phyloP scores from a whole-genome alignment of 495 filamentous ascomycete genomes.

The Xylaria acuta region DNA sequence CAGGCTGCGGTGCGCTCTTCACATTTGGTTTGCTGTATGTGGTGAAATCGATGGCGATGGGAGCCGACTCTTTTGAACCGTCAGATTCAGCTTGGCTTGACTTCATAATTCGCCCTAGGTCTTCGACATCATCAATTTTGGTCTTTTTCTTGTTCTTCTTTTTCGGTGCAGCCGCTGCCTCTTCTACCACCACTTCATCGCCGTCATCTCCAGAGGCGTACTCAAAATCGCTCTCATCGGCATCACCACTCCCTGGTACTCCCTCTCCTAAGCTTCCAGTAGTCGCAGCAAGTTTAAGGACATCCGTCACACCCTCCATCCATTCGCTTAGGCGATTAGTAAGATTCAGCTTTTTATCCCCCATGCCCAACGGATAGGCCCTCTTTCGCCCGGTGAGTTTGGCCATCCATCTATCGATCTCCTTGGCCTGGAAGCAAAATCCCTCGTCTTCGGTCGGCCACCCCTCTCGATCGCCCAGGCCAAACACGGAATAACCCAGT shows the following conservation, averaged over 20 bases:
- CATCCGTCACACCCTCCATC: slow-evolving; percentile 74
- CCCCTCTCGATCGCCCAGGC: slow-evolving; percentile 86
- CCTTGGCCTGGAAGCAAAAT: slow-evolving; percentile 87
- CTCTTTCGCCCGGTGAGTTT: slow-evolving; percentile 80
- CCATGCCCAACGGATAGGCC: slow-evolving; percentile 85
- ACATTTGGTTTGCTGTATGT: slow-evolving; percentile 60
- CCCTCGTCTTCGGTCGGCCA: slow-evolving; percentile 92
- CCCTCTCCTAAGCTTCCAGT: slow-evolving; percentile 79
- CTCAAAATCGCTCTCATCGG: slow-evolving; percentile 83
- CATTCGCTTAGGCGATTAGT: slow-evolving; percentile 73
- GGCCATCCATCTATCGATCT: slow-evolving; percentile 94
- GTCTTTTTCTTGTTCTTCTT: slow-evolving; percentile 49
- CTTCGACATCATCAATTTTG: slow-evolving; percentile 78
- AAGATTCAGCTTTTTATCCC: slow-evolving; percentile 79
- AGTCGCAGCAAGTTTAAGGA: slow-evolving; percentile 63
- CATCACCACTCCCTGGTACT: slow-evolving; percentile 78
- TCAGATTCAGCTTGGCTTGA: slow-evolving; percentile 48
- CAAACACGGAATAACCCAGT: slow-evolving; percentile 90
- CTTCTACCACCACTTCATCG: slow-evolving; percentile 60
- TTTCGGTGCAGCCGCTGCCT: slow-evolving; percentile 43
- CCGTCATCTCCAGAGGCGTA: slow-evolving; percentile 62
- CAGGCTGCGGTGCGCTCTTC: slow-evolving; percentile 49
- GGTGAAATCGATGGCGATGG: slow-evolving; percentile 88
- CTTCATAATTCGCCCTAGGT: slow-evolving; percentile 72
- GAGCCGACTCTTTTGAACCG: slow-evolving; percentile 43